A percentile compares a stretch with the other conserved stretches of the same genome.
phyloP scores from a whole-genome alignment of 176 grass and related monocot genomes.

The Carex myosuroides region DNA sequence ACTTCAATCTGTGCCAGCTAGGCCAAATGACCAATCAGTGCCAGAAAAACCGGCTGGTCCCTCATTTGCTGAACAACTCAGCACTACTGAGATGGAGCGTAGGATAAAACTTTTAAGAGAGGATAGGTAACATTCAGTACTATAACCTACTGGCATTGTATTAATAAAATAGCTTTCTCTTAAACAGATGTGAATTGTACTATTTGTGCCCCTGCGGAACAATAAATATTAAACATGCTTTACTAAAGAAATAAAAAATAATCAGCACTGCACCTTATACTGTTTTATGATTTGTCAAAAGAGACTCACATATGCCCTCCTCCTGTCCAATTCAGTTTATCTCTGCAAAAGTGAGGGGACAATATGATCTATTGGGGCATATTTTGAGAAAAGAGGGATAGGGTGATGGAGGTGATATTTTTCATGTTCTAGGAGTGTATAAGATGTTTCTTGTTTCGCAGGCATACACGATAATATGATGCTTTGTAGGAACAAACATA shows the following conservation, averaged over 20 bases:
- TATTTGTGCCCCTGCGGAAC: background rate
- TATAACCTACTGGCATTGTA: background rate
- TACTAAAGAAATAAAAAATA: background rate
- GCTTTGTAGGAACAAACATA: background rate
- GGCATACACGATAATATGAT: background rate
- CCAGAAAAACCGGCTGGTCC: conserved; percentile 50
- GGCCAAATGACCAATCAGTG: conserved; percentile 32
- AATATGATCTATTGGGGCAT: background rate
- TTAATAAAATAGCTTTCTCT: background rate
- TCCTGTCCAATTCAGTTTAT: background rate
- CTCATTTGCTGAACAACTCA: conserved; percentile 60
- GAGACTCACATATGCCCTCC: background rate
- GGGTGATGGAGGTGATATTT: background rate
- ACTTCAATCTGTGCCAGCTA: conserved; percentile 41
- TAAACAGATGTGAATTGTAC: background rate
- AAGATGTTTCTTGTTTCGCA: background rate
- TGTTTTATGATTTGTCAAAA: background rate
- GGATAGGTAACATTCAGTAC: conserved; percentile 49
- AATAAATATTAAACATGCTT: conserved; percentile 7
- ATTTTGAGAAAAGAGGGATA: background rate
- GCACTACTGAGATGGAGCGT: conserved; percentile 51
- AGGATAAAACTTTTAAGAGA: conserved; percentile 89
- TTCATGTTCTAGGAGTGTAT: background rate
- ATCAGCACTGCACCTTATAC: background rate
- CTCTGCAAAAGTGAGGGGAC: background rate